Evolutionary conservation across 2,329 filamentous ascomycete genomes (phyloP), one percentile per base, ranked within the genome.

Genomic region (Coniochaeta ligniaria): DNA sequence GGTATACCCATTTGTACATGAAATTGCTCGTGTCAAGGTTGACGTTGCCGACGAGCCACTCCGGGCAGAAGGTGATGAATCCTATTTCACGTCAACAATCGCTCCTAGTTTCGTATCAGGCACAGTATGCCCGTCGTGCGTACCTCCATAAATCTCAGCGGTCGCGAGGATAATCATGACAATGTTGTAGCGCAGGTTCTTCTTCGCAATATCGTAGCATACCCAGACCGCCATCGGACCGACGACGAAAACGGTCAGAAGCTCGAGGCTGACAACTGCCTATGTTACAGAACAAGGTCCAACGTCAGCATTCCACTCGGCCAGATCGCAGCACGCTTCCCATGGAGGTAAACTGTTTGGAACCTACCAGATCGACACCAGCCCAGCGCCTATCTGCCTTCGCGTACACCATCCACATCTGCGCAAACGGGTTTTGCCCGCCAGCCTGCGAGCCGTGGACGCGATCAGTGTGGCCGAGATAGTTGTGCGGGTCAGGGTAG

Each of bases 51-150:
- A 80, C 83, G 14, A 89, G 74, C 86, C 86, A 89, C 73, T 89
- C 86, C 14, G 86, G 86, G 72, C 82, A 85, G 69, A 89, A 89
- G 0, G 86, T 89, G 83, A 89, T 88, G 74, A 86, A 89, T 20
- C 86, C 83, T 84, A 43, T n/a, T 16, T n/a, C 9, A 60, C 28
- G 54, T 63, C 35, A 55, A 26, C n/a, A 50, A 54, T 5, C 41
- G 38, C 17, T 9, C 8, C 22, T 24, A 38, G 14, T 2, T 35
- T n/a, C 9, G 17, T 17, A 41, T 33, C 16, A 41, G 17, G 17
- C 50, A n/a, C 14, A 55, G 8, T 26, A 26, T 2, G 26, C 3
- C 50, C 26, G 17, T 6, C 24, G 14, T 52, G 70, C 77, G 60
- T 68, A 83, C 81, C 84, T 65, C 86, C 86, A 66, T 89, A 89